Evolutionary conservation across 2,329 filamentous ascomycete species (phyloP).

Genomic region (Helminthosporium solani): DNA sequence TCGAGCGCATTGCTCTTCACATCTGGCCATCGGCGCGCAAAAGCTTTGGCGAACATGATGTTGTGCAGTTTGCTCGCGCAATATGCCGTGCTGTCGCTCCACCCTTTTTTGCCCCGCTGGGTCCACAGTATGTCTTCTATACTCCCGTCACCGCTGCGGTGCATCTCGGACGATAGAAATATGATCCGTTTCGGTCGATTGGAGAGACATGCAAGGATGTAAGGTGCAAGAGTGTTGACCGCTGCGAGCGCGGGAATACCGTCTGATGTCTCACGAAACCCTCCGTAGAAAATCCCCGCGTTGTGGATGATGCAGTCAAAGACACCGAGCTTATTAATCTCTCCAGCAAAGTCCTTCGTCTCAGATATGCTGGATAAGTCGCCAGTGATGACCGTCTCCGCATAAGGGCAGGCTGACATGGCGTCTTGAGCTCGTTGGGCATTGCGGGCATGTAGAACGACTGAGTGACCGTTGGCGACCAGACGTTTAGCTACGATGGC

Average conservation of each 20-base stretch:
- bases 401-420: slow-evolving; percentile 50
- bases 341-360: slow-evolving; percentile 53
- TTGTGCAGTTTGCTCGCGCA: slow-evolving; percentile 59
- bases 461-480: slow-evolving; percentile 53
- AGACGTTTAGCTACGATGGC: slow-evolving; percentile 54
- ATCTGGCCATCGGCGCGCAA: slow-evolving; percentile 49
- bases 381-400: slow-evolving; percentile 53
- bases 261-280: slow-evolving; percentile 47
- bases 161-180: slow-evolving; percentile 55
- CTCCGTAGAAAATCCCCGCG: slow-evolving; percentile 53
- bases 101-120: slow-evolving; percentile 37
- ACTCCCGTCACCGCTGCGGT: slow-evolving; percentile 49
- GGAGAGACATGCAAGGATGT: slow-evolving; percentile 56
- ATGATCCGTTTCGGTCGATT: slow-evolving; percentile 52
- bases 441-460: slow-evolving; percentile 60
- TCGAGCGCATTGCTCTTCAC: slow-evolving; percentile 52
- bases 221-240: slow-evolving; percentile 60
- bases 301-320: slow-evolving; percentile 62
- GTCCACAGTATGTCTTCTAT: slow-evolving; percentile 46
- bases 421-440: slow-evolving; percentile 55
- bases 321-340: slow-evolving; percentile 51
- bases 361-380: slow-evolving; percentile 56
- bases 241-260: slow-evolving; percentile 54
- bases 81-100: slow-evolving; percentile 47
- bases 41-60: slow-evolving; percentile 56